phyloP scores from a whole-genome alignment of 805 yeast genomes.

The Nakazawaea wyomingensis region DNA sequence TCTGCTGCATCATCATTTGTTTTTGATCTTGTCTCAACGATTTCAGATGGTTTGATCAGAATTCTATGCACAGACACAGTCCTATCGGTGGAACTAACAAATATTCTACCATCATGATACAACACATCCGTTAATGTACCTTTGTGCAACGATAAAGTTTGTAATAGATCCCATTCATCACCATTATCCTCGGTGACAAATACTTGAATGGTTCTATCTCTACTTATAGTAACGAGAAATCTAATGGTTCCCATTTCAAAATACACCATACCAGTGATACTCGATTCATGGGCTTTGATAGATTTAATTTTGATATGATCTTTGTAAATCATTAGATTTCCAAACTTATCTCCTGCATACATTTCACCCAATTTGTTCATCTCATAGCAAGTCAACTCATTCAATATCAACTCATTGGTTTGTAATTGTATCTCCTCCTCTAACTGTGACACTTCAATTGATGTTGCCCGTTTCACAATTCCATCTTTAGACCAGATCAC shows the following conservation, averaged over 20 bases:
- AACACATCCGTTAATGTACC: conserved; percentile 42
- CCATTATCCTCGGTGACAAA: conserved; percentile 23
- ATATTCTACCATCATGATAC: conserved; percentile 29
- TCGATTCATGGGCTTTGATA: conserved; percentile 47
- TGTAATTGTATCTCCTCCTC: conserved; percentile 18
- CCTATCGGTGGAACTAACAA: conserved; percentile 58
- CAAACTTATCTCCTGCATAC: conserved; percentile 46
- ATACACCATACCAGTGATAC: conserved; percentile 39
- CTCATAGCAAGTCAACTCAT: conserved; percentile 39
- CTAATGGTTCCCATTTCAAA: conserved; percentile 25
- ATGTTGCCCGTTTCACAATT: conserved; percentile 24
- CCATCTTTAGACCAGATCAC: conserved; percentile 42
- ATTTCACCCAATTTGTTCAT: conserved; percentile 22
- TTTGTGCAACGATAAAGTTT: conserved; percentile 56
- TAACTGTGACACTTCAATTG: conserved; percentile 11
- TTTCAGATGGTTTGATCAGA: conserved; percentile 16
- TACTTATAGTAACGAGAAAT: conserved; percentile 42
- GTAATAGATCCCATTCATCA: conserved; percentile 44
- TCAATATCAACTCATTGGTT: conserved; percentile 30
- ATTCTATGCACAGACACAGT: conserved; percentile 50
- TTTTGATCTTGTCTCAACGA: no score
- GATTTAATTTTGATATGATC: conserved; percentile 20
- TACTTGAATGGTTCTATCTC: conserved; percentile 62
- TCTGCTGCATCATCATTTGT: conserved; percentile 17
- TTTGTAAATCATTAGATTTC: conserved; percentile 25